Conservation (phyloP, 352 stramenopile genomes). For the Pythium coloratum region DNA sequence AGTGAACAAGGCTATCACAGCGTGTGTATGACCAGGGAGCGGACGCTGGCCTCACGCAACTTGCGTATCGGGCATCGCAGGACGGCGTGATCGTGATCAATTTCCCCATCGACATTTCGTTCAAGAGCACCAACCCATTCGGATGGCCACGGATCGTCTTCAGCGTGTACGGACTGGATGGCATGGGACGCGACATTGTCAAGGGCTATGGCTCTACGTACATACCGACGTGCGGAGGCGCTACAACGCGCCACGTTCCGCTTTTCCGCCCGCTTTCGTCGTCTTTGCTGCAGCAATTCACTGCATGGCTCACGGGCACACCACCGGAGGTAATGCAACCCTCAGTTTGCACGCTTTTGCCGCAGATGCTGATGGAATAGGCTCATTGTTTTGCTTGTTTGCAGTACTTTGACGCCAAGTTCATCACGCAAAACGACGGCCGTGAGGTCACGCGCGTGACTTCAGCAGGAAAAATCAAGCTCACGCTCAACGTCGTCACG, state of each 20-base stretch:
- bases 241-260: conserved; percentile 64
- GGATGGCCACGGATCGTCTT: conserved; percentile 94
- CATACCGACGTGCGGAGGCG: conserved; percentile 72
- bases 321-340: conserved; percentile 52
- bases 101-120: conserved; percentile 96
- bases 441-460: conserved; percentile 69
- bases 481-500: conserved; percentile 67
- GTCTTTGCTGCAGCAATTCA: conserved; percentile 83
- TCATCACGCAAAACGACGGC: conserved; percentile 67
- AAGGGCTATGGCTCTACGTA: conserved; percentile 90
- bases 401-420: conserved; percentile 89
- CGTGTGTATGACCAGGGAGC: conserved; percentile 39
- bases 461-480: conserved; percentile 48
- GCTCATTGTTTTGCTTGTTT: background rate
- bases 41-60: conserved; percentile 87
- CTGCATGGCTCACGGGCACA: conserved; percentile 86
- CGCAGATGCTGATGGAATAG: background rate
- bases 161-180: conserved; percentile 88
- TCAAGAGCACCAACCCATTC: conserved; percentile 94
- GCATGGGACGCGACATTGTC: conserved; percentile 88
- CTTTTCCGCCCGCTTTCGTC: conserved; percentile 89
- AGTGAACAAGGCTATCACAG: too few species aligned
- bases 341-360: background rate
- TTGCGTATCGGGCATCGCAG: conserved; percentile 60
- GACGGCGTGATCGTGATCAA: conserved; percentile 90